Percentiles rank a stretch among this genome's conserved stretches.
Conservation (phyloP, 1,139 yeast species). For the Taiozyma sp. region DNA sequence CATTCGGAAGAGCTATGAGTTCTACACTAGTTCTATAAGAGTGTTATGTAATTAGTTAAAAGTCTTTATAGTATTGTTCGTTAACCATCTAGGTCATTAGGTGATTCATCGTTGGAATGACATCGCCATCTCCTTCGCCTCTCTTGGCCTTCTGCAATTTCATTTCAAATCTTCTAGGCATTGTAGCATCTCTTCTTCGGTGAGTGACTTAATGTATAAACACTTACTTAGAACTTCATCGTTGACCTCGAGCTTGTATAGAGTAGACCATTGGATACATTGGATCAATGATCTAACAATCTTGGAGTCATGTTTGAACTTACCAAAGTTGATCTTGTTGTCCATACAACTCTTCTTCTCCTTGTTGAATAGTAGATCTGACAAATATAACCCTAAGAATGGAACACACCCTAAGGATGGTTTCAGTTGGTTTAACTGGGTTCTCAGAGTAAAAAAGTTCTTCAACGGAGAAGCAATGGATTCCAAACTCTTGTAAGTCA, state of each 20-base stretch:
- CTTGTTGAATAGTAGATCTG: constrained; percentile 77
- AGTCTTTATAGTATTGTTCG: not conserved
- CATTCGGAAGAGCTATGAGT: not conserved
- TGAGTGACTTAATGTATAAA: constrained; percentile 69
- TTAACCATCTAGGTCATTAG: not conserved
- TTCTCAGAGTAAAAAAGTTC: constrained; percentile 61
- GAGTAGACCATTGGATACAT: constrained; percentile 78
- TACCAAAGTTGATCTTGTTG: constrained; percentile 63
- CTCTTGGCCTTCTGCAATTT: not conserved
- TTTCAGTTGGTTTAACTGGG: constrained; percentile 52
- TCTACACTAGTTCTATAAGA: not conserved
- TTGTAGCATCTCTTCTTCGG: constrained; percentile 67
- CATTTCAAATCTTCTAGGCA: constrained; percentile 23
- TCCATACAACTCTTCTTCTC: constrained; percentile 42
- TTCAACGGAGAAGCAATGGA: constrained; percentile 57
- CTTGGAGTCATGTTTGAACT: constrained; percentile 70
- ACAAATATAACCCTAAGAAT: constrained; percentile 77
- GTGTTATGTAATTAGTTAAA: not conserved
- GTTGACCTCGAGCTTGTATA: constrained; percentile 46
- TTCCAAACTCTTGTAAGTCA: constrained; percentile 61
- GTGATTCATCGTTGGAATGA: not conserved
- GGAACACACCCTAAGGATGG: constrained; percentile 85
- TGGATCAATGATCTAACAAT: constrained; percentile 77
- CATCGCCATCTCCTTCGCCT: not conserved
- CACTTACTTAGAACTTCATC: constrained; percentile 75